Conservation (phyloP, 2,329 filamentous ascomycete species). For the Biscogniauxia mediterranea region DNA sequence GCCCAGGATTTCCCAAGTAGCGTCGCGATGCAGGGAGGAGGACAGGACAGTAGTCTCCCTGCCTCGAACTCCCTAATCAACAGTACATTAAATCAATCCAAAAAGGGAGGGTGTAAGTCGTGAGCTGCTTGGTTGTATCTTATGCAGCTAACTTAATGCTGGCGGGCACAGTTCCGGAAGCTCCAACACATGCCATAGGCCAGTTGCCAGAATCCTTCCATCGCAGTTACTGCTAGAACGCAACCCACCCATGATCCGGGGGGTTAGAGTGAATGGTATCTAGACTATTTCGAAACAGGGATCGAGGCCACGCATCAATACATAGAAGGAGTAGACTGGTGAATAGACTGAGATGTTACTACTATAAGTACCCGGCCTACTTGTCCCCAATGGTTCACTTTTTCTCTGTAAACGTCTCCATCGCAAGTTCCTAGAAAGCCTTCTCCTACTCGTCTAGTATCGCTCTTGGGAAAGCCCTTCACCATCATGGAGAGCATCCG, state of each 20-base stretch:
- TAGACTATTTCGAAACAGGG: neutral
- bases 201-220: neutral
- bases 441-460: neutral
- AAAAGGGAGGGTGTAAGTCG: neutral
- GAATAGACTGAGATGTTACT: neutral
- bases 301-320: neutral
- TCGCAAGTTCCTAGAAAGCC: neutral
- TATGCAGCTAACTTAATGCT: neutral
- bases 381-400: neutral
- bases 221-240: too few species aligned
- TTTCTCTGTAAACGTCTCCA: neutral
- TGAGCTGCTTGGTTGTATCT: neutral
- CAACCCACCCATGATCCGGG: neutral
- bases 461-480: neutral
- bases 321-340: neutral
- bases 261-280: neutral
- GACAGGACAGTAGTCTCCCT: neutral
- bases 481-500: conserved; percentile 42
- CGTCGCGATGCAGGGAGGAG: neutral
- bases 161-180: too few species aligned
- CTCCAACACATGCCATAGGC: neutral
- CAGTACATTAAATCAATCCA: neutral
- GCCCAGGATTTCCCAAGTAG: neutral
- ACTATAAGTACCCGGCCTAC: neutral
- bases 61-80: neutral